phyloP scores from a whole-genome alignment of 1,284 basidiomycete species.

The Moesziomyces parantarcticus region DNA sequence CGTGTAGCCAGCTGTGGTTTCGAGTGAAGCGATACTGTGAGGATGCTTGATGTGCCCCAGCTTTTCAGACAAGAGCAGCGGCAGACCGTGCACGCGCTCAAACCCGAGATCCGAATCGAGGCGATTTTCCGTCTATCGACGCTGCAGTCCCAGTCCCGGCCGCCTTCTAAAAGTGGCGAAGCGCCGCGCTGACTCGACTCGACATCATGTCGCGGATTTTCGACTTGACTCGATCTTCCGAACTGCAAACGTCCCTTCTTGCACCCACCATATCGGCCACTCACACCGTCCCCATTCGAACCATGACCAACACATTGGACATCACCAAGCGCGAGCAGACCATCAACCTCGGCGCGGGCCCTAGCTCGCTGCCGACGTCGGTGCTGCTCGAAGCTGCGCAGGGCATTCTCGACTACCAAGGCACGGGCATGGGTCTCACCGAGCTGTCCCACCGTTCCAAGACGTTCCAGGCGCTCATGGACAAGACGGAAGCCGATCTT shows the following conservation, averaged over 20 bases:
- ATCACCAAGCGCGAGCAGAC: constrained; percentile 53
- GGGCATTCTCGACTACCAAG: constrained; percentile 62
- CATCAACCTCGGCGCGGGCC: constrained; percentile 66
- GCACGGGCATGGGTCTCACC: constrained; percentile 64
- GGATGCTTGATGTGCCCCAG: too few species aligned
- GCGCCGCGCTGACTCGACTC: not conserved
- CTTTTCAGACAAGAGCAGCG: too few species aligned
- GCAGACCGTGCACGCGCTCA: constrained; percentile 10
- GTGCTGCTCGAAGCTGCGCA: constrained; percentile 64
- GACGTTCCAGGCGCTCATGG: constrained; percentile 61
- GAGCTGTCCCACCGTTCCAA: constrained; percentile 66
- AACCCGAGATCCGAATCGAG: constrained; percentile 24
- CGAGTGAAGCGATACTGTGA: not conserved
- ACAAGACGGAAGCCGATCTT: constrained; percentile 62
- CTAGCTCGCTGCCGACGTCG: constrained; percentile 61
- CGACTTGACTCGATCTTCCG: not conserved
- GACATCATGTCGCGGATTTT: not conserved
- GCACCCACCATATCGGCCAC: not conserved
- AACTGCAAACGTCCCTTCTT: too few species aligned
- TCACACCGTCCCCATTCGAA: not conserved
- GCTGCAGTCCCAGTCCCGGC: not conserved
- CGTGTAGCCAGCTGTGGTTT: too few species aligned
- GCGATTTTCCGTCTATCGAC: constrained; percentile 5
- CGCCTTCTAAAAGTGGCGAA: constrained; percentile 12
- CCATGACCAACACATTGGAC: constrained; percentile 44